Conservation (phyloP, 768 basidiomycete species). For the Phaeolepiota aurea region DNA sequence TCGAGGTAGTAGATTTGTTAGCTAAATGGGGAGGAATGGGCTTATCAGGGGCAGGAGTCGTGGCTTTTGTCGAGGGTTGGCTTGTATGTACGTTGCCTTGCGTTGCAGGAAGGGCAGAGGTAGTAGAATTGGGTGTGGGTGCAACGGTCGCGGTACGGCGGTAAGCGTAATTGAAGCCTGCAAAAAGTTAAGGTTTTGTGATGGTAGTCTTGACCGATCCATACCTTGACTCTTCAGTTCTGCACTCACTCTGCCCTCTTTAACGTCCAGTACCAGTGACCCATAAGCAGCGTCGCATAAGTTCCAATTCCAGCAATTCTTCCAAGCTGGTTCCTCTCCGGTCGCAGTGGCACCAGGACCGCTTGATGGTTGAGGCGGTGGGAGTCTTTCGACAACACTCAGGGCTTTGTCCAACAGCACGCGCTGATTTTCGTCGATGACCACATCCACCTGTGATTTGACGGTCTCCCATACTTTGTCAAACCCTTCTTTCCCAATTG, state of each 20-base stretch:
- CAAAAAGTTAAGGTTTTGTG: constrained; percentile 1
- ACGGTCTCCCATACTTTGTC: constrained; percentile 94
- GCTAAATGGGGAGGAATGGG: constrained; percentile 19
- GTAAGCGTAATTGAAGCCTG: constrained; percentile 96
- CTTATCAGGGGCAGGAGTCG: constrained; percentile 26
- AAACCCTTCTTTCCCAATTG: constrained; percentile 72
- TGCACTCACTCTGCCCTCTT: constrained; percentile 86
- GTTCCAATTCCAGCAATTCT: constrained; percentile 99
- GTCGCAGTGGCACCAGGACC: constrained; percentile 41
- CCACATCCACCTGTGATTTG: constrained; percentile 81
- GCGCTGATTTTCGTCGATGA: constrained; percentile 87
- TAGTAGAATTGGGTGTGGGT: constrained; percentile 51
- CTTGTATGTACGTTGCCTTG: constrained; percentile 24
- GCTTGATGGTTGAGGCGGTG: constrained; percentile 38
- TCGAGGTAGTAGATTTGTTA: constrained; percentile 29
- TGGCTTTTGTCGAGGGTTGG: constrained; percentile 25
- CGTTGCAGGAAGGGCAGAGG: constrained; percentile 36
- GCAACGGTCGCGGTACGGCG: constrained; percentile 60
- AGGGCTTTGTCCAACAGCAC: constrained; percentile 85
- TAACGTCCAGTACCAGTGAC: constrained; percentile 78
- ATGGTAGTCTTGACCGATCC: constrained; percentile 9
- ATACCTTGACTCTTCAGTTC: constrained; percentile 90
- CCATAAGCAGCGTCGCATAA: constrained; percentile 94
- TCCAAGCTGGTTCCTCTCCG: constrained; percentile 91
- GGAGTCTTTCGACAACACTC: constrained; percentile 75